Percentiles rank a stretch among this genome's conserved stretches.
phyloP scores from a whole-genome alignment of 768 basidiomycete species.

The Megacollybia marginata region DNA sequence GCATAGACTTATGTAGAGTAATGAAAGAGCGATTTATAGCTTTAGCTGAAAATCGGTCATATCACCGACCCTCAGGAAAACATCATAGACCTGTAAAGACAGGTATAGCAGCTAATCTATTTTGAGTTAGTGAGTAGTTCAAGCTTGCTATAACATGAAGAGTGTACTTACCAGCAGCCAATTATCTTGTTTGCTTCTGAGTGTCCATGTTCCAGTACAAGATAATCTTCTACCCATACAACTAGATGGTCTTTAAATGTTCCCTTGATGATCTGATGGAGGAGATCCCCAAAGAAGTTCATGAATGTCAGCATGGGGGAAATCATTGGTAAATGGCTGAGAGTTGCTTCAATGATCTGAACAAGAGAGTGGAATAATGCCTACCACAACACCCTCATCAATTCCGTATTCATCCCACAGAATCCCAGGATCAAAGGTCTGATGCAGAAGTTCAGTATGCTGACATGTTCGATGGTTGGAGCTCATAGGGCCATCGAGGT shows the following conservation, averaged over 20 bases:
- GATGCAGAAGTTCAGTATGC: neutral
- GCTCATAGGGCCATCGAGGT: neutral
- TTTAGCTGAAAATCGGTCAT: too few species aligned
- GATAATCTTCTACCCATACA: constrained; percentile 20
- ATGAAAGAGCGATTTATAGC: too few species aligned
- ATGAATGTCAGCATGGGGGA: constrained; percentile 22
- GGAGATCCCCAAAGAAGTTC: constrained; percentile 19
- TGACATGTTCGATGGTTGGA: neutral
- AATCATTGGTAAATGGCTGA: neutral
- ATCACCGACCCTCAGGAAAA: constrained; percentile 12
- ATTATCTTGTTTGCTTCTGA: constrained; percentile 10
- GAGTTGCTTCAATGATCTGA: too few species aligned
- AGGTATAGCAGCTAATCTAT: constrained; percentile 8
- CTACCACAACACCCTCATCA: neutral
- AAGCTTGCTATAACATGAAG: too few species aligned
- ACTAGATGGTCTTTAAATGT: constrained; percentile 16
- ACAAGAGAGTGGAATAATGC: neutral
- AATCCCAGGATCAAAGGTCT: neutral
- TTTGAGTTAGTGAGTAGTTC: neutral
- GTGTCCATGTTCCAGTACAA: constrained; percentile 6
- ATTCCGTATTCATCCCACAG: neutral
- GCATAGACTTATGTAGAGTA: too few species aligned
- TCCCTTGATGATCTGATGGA: constrained; percentile 25
- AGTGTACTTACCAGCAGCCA: constrained; percentile 14
- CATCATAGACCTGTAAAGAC: constrained; percentile 6